Percentiles rank a stretch among this genome's conserved stretches.
These are phyloP conservation scores for Polytolypa hystricis DNA, from an alignment of 2,329 filamentous ascomycete species.

Conservation along the genomic window DNA sequence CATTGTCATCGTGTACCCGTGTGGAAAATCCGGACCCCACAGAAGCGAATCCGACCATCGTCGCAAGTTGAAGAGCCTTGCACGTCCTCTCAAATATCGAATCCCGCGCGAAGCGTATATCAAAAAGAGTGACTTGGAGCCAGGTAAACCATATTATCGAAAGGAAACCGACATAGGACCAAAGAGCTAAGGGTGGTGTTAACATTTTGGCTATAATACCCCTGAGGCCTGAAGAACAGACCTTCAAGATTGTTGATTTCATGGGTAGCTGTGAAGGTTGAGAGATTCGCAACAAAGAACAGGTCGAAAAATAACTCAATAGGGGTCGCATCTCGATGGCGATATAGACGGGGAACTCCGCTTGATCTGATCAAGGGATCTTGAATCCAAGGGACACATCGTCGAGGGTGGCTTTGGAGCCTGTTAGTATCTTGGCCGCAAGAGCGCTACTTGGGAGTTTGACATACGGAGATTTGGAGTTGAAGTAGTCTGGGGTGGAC, in stretches of 20 bases:
- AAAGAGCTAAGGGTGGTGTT: constrained; percentile 21
- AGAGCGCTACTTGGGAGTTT: too few species aligned
- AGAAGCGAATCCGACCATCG: constrained; percentile 56
- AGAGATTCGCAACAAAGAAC: constrained; percentile 54
- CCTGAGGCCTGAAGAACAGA: background rate
- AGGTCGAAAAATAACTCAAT: constrained; percentile 50
- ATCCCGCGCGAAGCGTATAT: constrained; percentile 55
- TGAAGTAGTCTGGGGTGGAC: too few species aligned
- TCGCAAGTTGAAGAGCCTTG: constrained; percentile 50
- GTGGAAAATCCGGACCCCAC: constrained; percentile 40
- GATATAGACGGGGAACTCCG: constrained; percentile 25
- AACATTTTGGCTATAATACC: background rate
- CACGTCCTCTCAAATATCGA: constrained; percentile 51
- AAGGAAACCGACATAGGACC: constrained; percentile 43
- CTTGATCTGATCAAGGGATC: constrained; percentile 22
- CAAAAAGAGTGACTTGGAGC: constrained; percentile 52
- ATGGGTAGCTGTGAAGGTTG: constrained; percentile 48
- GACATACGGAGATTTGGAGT: too few species aligned
- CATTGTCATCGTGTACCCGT: constrained; percentile 28
- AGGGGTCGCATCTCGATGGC: constrained; percentile 41
- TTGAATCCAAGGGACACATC: constrained; percentile 23
- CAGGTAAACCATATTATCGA: constrained; percentile 57
- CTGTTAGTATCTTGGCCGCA: too few species aligned
- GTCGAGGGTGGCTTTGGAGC: constrained; percentile 11
- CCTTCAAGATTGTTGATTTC: constrained; percentile 39